Evolutionary conservation across 2,329 filamentous ascomycete genomes (phyloP).

Genomic region (Pseudogymnoascus sp.): DNA sequence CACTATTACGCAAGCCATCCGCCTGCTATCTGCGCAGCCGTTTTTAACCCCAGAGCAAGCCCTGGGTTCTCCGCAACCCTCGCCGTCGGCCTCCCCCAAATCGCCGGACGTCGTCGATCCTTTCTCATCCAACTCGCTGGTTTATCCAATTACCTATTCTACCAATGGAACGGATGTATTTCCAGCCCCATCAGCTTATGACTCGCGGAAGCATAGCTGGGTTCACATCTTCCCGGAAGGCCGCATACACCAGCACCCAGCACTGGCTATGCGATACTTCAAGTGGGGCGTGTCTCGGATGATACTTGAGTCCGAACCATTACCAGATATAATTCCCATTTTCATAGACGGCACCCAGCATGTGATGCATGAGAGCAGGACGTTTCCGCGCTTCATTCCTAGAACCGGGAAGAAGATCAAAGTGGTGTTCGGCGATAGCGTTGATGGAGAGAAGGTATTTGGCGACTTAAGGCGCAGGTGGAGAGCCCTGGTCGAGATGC

Average conservation of each 20-base stretch:
- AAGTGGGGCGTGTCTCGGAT: conserved; percentile 93
- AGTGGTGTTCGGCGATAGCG: conserved; percentile 70
- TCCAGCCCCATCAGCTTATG: conserved; percentile 64
- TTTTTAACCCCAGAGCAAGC: conserved; percentile 26
- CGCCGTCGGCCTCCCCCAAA: conserved; percentile 13
- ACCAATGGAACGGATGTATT: conserved; percentile 62
- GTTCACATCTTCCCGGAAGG: conserved; percentile 95
- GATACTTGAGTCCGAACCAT: conserved; percentile 81
- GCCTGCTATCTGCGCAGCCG: conserved; percentile 62
- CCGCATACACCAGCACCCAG: conserved; percentile 79
- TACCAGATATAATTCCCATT: conserved; percentile 85
- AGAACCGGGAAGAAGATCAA: conserved; percentile 63
- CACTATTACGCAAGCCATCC: conserved; percentile 77
- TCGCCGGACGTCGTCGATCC: conserved; percentile 40
- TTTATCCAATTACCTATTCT: conserved; percentile 42
- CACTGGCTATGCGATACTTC: conserved; percentile 84
- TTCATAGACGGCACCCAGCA: conserved; percentile 87
- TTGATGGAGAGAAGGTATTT: conserved; percentile 69
- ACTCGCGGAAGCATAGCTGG: conserved; percentile 69
- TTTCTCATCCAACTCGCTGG: conserved; percentile 40
- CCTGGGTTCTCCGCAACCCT: conserved; percentile 5
- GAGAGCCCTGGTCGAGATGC: conserved; percentile 55
- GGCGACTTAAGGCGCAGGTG: conserved; percentile 70
- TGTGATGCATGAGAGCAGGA: conserved; percentile 78
- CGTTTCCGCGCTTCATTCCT: conserved; percentile 74